A percentile compares a stretch with the other conserved stretches of the same genome.
phyloP scores from a whole-genome alignment of 2,329 filamentous ascomycete genomes.

The Trichoderma arundinaceum region DNA sequence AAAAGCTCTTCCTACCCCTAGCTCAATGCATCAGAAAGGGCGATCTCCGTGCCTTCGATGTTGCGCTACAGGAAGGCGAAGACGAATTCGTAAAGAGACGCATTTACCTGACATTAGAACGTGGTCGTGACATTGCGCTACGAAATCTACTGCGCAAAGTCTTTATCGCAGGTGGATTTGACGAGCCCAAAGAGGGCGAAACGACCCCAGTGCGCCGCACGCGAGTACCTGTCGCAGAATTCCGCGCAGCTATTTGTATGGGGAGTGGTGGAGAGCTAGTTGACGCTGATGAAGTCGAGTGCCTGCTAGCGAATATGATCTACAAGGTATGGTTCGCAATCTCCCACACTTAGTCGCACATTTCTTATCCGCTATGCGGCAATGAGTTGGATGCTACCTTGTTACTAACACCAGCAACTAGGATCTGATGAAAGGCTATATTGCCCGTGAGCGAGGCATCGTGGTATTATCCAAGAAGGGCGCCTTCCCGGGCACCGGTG shows the following conservation, averaged over 20 bases:
- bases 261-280: slow-evolving; percentile 68
- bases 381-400: slow-evolving; percentile 4
- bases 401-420: slow-evolving; percentile 51
- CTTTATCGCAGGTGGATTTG: slow-evolving; percentile 82
- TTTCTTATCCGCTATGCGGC: not conserved
- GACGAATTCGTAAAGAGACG: slow-evolving; percentile 91
- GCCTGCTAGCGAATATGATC: slow-evolving; percentile 92
- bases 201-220: slow-evolving; percentile 70
- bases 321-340: slow-evolving; percentile 76
- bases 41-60: slow-evolving; percentile 82
- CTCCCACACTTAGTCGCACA: not conserved
- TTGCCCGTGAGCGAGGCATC: slow-evolving; percentile 85
- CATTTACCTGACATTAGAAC: slow-evolving; percentile 93
- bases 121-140: slow-evolving; percentile 87
- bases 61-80: slow-evolving; percentile 79
- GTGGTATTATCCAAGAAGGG: slow-evolving; percentile 92
- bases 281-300: slow-evolving; percentile 94
- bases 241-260: slow-evolving; percentile 81
- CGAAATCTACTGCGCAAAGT: slow-evolving; percentile 93
- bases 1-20: slow-evolving; percentile 78
- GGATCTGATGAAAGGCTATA: slow-evolving; percentile 98
- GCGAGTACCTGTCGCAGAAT: slow-evolving; percentile 81
- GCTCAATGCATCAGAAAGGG: slow-evolving; percentile 79
- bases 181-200: slow-evolving; percentile 73
- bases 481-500: slow-evolving; percentile 89